Evolutionary conservation across 1,284 basidiomycete genomes (phyloP), one percentile per base, ranked within the genome.

Genomic region (Ustilago trichophora): DNA sequence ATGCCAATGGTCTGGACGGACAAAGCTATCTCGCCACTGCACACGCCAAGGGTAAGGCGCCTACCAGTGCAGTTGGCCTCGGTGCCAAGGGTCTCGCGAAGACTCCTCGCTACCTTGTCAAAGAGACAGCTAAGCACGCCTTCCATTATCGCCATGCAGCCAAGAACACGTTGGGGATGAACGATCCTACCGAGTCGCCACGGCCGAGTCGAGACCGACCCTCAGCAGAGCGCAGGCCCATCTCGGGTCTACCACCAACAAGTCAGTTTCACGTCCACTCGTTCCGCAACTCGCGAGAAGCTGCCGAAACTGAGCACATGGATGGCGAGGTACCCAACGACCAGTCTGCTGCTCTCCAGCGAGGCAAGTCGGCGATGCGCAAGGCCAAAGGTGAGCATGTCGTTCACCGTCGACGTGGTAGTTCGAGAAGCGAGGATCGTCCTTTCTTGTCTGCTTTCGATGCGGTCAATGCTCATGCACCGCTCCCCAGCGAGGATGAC

Each of bases 361-460:
- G 44, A 18, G 22, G 45, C 49, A 52, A 54, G 45, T 46, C 49
- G 19, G 40, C 38, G 3, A 35, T 48, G 18, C 53, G 50, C 26
- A 57, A 51, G 32, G 29, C n/a, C 7, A 51, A 48, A 36, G 46
- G 46, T 11, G 54, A 42, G 13, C 52, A 55, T 7, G 44, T 64
- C 3, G 46, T 58, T 4, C 54, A 60, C 22, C 50, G 55, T n/a
- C 52, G 69, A 34, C 45, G 51, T 6, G 52, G 45, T 31, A 73
- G 63, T 13, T 38, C 51, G 8, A 38, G 58, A 16, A 70, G 65
- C 36, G 72, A 76, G 26, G 67, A 72, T 25, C 60, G 71, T 3
- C 74, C 75, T 2, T 77, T 77, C 68, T 40, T 77, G 0, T 77
- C 75, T n/a, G 69, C 60, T 13, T 72, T 68, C 44, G 75, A 77